phyloP scores from a whole-genome alignment of 2,329 filamentous ascomycete species.

The Sporothrix euskadiensis region DNA sequence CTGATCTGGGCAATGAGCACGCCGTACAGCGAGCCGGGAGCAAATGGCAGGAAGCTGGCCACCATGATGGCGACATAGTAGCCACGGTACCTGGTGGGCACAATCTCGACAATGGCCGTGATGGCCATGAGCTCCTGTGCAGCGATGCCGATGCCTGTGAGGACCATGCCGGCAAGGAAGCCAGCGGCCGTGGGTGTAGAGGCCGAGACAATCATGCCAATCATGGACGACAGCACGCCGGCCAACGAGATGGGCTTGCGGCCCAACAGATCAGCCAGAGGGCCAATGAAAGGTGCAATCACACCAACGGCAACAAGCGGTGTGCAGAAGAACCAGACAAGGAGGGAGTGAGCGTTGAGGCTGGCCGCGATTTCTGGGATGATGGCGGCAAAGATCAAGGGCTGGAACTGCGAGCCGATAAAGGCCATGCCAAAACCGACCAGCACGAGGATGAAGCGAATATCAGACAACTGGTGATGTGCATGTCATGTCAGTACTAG shows the following conservation, averaged over 20 bases:
- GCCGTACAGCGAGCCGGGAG: slow-evolving; percentile 10
- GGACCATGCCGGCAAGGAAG: slow-evolving; percentile 10
- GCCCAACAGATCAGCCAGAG: slow-evolving; percentile 15
- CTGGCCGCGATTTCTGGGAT: neutral
- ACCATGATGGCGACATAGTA: slow-evolving; percentile 21
- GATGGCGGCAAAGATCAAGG: neutral
- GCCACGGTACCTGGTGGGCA: slow-evolving; percentile 6
- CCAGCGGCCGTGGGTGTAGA: neutral
- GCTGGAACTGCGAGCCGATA: slow-evolving; percentile 21
- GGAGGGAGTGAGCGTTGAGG: neutral
- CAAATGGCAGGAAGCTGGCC: slow-evolving; percentile 11
- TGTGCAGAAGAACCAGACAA: slow-evolving; percentile 10
- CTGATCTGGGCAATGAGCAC: slow-evolving; percentile 3
- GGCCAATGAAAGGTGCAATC: slow-evolving; percentile 16
- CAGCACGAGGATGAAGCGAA: slow-evolving; percentile 16
- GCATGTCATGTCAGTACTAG: neutral
- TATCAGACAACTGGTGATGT: slow-evolving; percentile 1
- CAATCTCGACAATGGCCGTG: slow-evolving; percentile 21
- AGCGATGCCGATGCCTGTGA: slow-evolving; percentile 15
- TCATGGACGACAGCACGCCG: slow-evolving; percentile 17
- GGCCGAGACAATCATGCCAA: neutral
- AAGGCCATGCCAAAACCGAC: slow-evolving; percentile 18
- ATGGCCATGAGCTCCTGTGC: slow-evolving; percentile 20
- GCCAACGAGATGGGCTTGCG: slow-evolving; percentile 17
- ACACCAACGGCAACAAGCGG: slow-evolving; percentile 1